phyloP scores from a whole-genome alignment of 768 basidiomycete genomes.

The Russula ochroleuca region DNA sequence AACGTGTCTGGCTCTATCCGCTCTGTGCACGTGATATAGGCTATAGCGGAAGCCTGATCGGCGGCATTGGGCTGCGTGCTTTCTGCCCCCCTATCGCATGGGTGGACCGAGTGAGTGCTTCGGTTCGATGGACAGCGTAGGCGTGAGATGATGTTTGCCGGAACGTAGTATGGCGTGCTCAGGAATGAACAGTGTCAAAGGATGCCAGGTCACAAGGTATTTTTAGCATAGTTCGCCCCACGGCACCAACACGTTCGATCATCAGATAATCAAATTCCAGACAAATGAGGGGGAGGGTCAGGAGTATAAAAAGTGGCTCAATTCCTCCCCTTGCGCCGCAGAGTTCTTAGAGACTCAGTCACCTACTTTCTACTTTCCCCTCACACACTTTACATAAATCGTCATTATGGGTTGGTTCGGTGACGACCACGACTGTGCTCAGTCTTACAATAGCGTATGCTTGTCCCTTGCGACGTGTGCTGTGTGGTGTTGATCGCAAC shows the following conservation, averaged over 20 bases:
- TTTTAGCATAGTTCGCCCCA: not conserved
- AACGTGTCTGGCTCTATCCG: too few species aligned
- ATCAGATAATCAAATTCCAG: too few species aligned
- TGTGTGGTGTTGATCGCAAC: not conserved
- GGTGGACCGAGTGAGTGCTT: not conserved
- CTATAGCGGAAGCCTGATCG: not conserved
- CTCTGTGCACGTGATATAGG: too few species aligned
- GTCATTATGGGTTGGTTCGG: constrained; percentile 12
- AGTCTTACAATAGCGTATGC: not conserved
- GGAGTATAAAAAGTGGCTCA: constrained; percentile 11
- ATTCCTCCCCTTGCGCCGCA: too few species aligned
- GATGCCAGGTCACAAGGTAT: not conserved
- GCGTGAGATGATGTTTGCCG: not conserved
- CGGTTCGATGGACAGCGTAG: not conserved
- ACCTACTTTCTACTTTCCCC: too few species aligned
- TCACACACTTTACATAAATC: not conserved
- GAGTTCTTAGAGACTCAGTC: not conserved
- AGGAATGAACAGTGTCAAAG: not conserved
- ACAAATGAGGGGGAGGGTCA: not conserved
- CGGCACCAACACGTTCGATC: not conserved
- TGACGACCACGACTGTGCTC: not conserved
- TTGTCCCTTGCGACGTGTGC: not conserved
- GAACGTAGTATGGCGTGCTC: not conserved
- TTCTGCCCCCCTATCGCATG: not conserved
- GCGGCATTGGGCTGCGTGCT: not conserved